phyloP scores from a whole-genome alignment of 805 yeast genomes.

The Spathaspora girioi region DNA sequence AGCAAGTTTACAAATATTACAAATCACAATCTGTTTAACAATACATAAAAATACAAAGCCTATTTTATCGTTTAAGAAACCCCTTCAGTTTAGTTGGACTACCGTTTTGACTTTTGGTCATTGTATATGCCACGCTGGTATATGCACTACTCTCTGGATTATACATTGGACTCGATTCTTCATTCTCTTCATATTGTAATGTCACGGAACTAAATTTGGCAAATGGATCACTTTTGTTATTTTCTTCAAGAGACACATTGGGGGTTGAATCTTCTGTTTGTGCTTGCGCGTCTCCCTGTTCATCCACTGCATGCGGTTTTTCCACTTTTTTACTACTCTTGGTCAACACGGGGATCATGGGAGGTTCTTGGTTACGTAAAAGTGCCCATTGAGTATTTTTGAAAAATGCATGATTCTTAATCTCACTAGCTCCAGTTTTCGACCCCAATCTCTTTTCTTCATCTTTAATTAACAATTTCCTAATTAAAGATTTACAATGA shows the following conservation, averaged over 20 bases:
- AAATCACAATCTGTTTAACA: neutral
- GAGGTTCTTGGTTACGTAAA: conserved; percentile 88
- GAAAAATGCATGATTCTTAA: conserved; percentile 87
- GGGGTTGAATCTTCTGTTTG: conserved; percentile 17
- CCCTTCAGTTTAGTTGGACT: conserved; percentile 24
- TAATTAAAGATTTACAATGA: conserved; percentile 73
- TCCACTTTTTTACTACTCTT: conserved; percentile 23
- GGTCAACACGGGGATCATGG: conserved; percentile 82
- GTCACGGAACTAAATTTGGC: conserved; percentile 84
- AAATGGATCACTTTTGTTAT: conserved; percentile 58
- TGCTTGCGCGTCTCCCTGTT: conserved; percentile 8
- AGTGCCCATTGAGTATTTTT: conserved; percentile 94
- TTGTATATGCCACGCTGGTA: conserved; percentile 56
- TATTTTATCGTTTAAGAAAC: conserved; percentile 24
- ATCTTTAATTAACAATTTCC: conserved; percentile 81
- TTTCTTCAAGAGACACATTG: conserved; percentile 3
- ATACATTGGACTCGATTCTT: conserved; percentile 16
- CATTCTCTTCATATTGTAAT: conserved; percentile 60
- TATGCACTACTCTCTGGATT: conserved; percentile 42
- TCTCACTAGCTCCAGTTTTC: conserved; percentile 90
- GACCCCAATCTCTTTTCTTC: conserved; percentile 88
- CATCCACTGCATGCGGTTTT: conserved; percentile 9
- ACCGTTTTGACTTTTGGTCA: conserved; percentile 27
- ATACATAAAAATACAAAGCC: neutral
- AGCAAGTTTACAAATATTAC: neutral